Evolutionary conservation across 192 early-diverging fungal genomes (phyloP), one percentile per base, ranked within the genome.

Genomic region (Diversispora epigaea): DNA sequence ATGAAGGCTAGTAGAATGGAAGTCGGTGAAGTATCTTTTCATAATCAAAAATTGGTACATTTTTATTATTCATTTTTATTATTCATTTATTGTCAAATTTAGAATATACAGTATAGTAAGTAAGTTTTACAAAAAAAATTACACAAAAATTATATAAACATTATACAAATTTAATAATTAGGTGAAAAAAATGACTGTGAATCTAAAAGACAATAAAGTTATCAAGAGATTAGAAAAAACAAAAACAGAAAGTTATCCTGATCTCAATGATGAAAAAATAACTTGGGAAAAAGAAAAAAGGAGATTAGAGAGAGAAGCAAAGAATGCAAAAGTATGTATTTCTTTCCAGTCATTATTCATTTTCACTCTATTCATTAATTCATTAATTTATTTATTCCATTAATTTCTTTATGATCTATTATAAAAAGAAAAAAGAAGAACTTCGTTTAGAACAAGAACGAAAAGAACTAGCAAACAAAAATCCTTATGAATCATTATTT

Each of bases 201-300:
- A 87, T 14, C 85, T 89, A 68, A 84, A 93, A 40, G 80, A 83
- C 14, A 99, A 98, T 83, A 88, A 84, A 32, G 91, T 96, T 40
- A 84, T 98, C 57, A 98, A 98, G 80, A 84, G 97, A 39, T 81
- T 99, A 47, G 97, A 97, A 85, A 98, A 98, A 84, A 97, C 98
- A 0, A 93, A 91, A 66, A 75, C 80, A 0, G 94, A 96, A 58
- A 68, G 78, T 22, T 15, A 15, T 52, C 93, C 93, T 17, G 96
- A 99, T 78, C 80, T 98, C 76, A 77, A 83, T n/a, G 81, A 84
- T 41, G 88, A 93, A 62, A 93, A 93, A 76, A 40, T 89, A 41
- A 88, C 87, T 41, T 73, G 81, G 52, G 87, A 89, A 11, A 84
- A 86, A 43, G 75, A 75, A n/a, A 55, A 77, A n/a, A 77, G 83